These are phyloP conservation scores for Kwoniella shivajii DNA, from an alignment of 1,284 basidiomycete species.

Conservation along the genomic window DNA sequence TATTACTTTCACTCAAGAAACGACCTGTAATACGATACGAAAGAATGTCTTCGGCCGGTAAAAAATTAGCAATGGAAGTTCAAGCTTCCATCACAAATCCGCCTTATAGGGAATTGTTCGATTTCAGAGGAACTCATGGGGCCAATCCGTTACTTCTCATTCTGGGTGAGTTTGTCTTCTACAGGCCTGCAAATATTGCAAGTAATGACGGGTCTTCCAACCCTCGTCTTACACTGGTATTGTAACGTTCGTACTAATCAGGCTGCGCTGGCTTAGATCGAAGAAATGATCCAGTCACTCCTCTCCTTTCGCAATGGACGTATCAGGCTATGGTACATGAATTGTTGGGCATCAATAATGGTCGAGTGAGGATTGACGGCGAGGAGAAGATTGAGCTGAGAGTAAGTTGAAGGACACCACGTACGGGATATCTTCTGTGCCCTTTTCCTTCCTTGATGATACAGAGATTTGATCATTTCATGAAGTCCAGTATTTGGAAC, in stretches of 20 bases:
- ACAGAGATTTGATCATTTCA: too few relatives aligned
- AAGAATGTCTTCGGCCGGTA: conserved; percentile 87
- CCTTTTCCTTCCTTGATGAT: too few relatives aligned
- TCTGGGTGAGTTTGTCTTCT: conserved; percentile 50
- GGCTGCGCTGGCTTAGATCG: too few relatives aligned
- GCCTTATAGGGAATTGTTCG: conserved; percentile 57
- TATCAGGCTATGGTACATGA: conserved; percentile 99
- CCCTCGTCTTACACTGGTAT: too few relatives aligned
- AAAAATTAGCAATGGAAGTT: conserved; percentile 82
- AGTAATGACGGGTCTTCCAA: too few relatives aligned
- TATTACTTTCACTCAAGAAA: conserved; percentile 93
- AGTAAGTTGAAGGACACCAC: conserved; percentile 68
- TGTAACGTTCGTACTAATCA: too few relatives aligned
- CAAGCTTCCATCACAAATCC: conserved; percentile 58
- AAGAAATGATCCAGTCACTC: conserved; percentile 96
- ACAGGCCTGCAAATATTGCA: too few relatives aligned
- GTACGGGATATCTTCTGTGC: too few relatives aligned
- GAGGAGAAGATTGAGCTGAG: conserved; percentile 83
- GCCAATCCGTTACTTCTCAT: conserved; percentile 60
- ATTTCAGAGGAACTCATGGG: conserved; percentile 59
- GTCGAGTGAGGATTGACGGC: conserved; percentile 83
- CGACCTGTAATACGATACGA: conserved; percentile 91
- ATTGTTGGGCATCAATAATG: conserved; percentile 89
- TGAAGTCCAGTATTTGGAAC: too few relatives aligned
- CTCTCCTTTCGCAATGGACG: conserved; percentile 97